Percentiles rank a stretch among this genome's conserved stretches.
Conservation (phyloP, 164 flowering plant species). For the Buxus sempervirens region DNA sequence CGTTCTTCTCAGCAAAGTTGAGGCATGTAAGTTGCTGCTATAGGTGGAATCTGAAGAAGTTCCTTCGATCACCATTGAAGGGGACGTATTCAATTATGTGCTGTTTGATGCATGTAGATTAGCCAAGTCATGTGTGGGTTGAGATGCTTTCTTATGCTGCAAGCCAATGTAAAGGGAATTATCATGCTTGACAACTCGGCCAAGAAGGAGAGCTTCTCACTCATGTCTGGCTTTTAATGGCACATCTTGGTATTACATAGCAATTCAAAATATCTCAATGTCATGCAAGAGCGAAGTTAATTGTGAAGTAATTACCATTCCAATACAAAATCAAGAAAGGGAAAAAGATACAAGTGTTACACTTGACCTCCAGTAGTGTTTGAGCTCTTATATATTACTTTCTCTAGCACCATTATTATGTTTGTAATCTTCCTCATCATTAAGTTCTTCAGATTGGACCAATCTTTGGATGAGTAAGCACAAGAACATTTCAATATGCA, state of each 20-base stretch:
- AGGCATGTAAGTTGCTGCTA: conserved; percentile 2
- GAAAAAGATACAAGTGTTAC: no score
- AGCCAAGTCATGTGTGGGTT: background rate
- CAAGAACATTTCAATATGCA: background rate
- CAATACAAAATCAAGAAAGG: no score
- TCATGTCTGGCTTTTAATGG: conserved; percentile 4
- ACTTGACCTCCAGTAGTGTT: no score
- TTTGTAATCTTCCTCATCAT: background rate
- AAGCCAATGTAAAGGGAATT: background rate
- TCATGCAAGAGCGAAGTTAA: background rate
- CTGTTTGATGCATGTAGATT: conserved; percentile 19
- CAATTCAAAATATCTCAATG: background rate
- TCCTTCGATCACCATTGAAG: conserved; percentile 25
- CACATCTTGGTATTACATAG: background rate
- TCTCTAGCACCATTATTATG: background rate
- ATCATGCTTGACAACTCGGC: background rate
- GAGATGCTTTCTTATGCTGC: background rate
- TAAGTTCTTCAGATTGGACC: background rate
- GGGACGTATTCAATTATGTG: conserved; percentile 39
- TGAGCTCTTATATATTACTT: background rate
- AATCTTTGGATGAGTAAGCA: background rate
- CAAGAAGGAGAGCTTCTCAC: conserved; percentile 3
- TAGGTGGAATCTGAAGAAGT: conserved; percentile 11
- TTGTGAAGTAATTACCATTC: no score
- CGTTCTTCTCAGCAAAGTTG: no score